Evolutionary conservation across 352 stramenopile genomes (phyloP).

Genomic region (Globisporangium echinulatum): DNA sequence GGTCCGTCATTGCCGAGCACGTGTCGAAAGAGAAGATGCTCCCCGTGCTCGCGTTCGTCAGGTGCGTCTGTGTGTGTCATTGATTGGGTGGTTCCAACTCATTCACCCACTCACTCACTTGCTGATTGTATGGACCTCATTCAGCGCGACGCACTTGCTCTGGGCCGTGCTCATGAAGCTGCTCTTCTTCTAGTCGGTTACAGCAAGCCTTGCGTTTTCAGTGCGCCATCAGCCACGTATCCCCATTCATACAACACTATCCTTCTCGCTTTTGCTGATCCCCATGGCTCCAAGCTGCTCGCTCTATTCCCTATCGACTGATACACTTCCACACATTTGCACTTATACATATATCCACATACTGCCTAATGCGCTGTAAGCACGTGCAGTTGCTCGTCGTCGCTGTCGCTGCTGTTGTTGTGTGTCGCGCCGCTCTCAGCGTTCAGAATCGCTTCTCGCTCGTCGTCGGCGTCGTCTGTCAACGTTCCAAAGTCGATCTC

Average conservation of each 20-base stretch:
- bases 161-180: slow-evolving; percentile 85
- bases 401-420: slow-evolving; percentile 19
- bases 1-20: slow-evolving; percentile 66
- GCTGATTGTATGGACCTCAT: slow-evolving; percentile 2
- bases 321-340: no score
- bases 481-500: slow-evolving; percentile 63
- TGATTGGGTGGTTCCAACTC: no score
- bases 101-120: background rate
- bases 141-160: slow-evolving; percentile 67
- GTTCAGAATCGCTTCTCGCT: slow-evolving; percentile 46
- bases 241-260: background rate
- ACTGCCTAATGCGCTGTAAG: slow-evolving; percentile 8
- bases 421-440: slow-evolving; percentile 29
- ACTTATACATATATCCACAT: background rate
- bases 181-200: slow-evolving; percentile 65
- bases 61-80: slow-evolving; percentile 23
- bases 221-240: background rate
- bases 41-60: slow-evolving; percentile 73
- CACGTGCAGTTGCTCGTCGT: slow-evolving; percentile 7
- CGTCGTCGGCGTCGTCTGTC: slow-evolving; percentile 25
- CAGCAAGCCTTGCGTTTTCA: no score
- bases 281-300: no score
- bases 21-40: slow-evolving; percentile 86
- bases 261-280: background rate
- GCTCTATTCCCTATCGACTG: no score